Conservation (phyloP, 441 rosid genomes). For the Populus hybrid region DNA sequence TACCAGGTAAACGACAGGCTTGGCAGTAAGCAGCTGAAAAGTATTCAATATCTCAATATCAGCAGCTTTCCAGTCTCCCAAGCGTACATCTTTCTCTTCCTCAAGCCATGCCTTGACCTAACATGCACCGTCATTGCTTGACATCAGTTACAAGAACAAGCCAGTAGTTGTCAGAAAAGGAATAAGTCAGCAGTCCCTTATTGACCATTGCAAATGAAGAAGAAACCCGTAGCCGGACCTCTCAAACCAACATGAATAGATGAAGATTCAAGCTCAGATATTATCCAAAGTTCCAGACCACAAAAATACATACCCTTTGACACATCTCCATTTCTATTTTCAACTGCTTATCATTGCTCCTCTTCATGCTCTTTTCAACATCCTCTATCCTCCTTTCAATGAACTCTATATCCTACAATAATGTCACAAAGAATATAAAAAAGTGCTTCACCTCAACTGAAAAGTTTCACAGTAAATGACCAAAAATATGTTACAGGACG, state of each 20-base stretch:
- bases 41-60: conserved; percentile 92
- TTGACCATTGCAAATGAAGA: neutral
- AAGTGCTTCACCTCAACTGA: conserved; percentile 1
- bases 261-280: conserved; percentile 5
- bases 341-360: conserved; percentile 96
- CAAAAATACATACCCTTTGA: conserved; percentile 50
- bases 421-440: conserved; percentile 6
- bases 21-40: conserved; percentile 94
- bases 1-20: conserved; percentile 98
- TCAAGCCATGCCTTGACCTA: conserved; percentile 87
- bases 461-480: neutral
- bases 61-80: conserved; percentile 99
- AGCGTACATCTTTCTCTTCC: conserved; percentile 87
- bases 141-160: conserved; percentile 2
- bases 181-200: neutral
- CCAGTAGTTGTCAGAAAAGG: neutral
- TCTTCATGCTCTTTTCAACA: conserved; percentile 96
- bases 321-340: conserved; percentile 84
- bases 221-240: neutral
- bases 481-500: neutral
- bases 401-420: conserved; percentile 83
- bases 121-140: conserved; percentile 11
- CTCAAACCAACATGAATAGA: neutral
- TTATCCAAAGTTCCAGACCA: neutral
- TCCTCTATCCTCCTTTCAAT: conserved; percentile 80